Base-by-base conservation (phyloP, 768 basidiomycete species). In the Trametes sanguinea region DNA sequence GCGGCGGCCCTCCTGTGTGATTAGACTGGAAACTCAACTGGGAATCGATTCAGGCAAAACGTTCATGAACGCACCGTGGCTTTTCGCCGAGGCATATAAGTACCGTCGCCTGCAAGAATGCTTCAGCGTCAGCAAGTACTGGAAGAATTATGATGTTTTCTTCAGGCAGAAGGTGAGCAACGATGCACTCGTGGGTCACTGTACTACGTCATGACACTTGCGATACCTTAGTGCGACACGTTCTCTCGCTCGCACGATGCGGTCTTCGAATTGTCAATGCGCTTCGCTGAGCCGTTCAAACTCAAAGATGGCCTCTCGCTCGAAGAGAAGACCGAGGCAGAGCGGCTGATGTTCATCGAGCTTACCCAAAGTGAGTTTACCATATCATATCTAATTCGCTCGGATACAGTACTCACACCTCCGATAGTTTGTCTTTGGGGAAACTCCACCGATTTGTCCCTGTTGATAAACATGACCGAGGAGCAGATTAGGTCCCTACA, bases 401-500 rank as follows among this genome's bases (percentile, higher is more conserved):
- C 22, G 1, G 22, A 27, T 2, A 42, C 42, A 3, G 14, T 56
- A 16, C 51, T 17, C 8, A 11, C 39, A 13, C 22, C 35, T 22
- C 57, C 48, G 37, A n/a, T 51, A 92, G 94, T 97, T 54, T 96
- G 94, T 72, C 81, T 96, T 11, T 97, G 95, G 95, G 95, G 95
- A 14, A 97, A 98, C 76, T 94, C 95, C 8, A 98, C 95, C 52
- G 95, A 97, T 75, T 80, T 97, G 52, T 96, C 94, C 2, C 82
- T 98, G 40, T 81, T 97, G 61, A 98, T 97, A 75, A 93, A 98
- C 76, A 96, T 97, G 95, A 91, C 91, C 6, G 95, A 98, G 75
- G 95, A 97, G 33, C 95, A 97, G 74, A 97, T 98, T 77, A 95
- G 94, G 73, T 85, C 89, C 48, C 81, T 97, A n/a, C 95, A 98